These are phyloP conservation scores for Fraxinus platypoda DNA, from an alignment of 305 asterid genomes.

Conservation along the genomic window DNA sequence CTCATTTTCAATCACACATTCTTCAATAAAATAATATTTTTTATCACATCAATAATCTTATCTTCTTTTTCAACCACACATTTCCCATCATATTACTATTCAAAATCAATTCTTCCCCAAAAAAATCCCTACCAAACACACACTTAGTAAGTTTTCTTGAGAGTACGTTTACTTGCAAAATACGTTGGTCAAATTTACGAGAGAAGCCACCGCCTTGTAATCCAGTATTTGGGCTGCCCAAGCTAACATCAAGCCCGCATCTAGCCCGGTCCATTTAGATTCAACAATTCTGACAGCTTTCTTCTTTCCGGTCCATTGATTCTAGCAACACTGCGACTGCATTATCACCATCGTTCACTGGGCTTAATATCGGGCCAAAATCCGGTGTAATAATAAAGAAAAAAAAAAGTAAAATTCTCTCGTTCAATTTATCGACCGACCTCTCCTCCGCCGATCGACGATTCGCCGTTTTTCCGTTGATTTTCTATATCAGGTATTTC, in stretches of 20 bases:
- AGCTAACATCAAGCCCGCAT: neutral
- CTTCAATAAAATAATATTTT: no score
- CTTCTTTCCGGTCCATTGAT: neutral
- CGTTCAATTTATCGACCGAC: conserved; percentile 40
- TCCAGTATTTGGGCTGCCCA: neutral
- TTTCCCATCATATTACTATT: no score
- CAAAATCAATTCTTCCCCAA: no score
- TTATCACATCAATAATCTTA: no score
- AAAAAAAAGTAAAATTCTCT: neutral
- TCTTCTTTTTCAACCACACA: no score
- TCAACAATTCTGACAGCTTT: neutral
- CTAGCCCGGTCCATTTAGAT: neutral
- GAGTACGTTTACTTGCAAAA: neutral
- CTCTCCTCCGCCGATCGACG: conserved; percentile 39
- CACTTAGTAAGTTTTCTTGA: neutral
- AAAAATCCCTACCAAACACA: no score
- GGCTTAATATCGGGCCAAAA: conserved; percentile 42
- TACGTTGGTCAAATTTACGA: neutral
- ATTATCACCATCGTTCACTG: conserved; percentile 26
- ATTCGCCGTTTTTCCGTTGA: conserved; percentile 34
- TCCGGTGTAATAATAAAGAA: conserved; percentile 20
- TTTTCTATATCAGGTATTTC: conserved; percentile 30
- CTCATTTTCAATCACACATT: no score
- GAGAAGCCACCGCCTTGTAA: neutral
- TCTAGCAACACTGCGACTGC: neutral